Percentiles rank a stretch among this genome's conserved stretches.
phyloP scores from a whole-genome alignment of 1,284 basidiomycete species.

The Rhodotorula sp. region DNA sequence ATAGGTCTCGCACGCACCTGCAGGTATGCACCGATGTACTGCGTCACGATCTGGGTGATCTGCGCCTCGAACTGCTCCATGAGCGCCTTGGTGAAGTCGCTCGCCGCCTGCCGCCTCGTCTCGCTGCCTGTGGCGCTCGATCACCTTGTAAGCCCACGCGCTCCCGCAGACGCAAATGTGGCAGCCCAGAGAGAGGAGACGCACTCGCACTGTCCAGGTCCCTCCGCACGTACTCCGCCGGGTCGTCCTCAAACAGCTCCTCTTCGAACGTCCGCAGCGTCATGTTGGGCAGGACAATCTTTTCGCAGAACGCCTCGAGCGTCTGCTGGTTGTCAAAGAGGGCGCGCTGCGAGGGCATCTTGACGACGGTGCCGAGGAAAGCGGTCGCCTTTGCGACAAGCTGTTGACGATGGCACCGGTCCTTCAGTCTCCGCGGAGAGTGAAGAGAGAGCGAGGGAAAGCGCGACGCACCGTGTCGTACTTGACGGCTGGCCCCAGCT shows the following conservation, averaged over 20 bases:
- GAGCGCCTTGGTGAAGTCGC: constrained; percentile 87
- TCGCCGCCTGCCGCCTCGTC: constrained; percentile 87
- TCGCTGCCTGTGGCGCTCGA: constrained; percentile 54
- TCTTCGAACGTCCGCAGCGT: constrained; percentile 81
- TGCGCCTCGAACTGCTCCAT: constrained; percentile 75
- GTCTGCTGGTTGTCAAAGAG: constrained; percentile 67
- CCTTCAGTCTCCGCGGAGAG: neutral
- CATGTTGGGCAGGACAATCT: constrained; percentile 93
- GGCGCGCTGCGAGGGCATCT: constrained; percentile 59
- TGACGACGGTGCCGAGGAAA: constrained; percentile 88
- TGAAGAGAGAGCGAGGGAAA: too few species aligned
- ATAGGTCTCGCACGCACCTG: constrained; percentile 55
- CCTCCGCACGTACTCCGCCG: constrained; percentile 88
- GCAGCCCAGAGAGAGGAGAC: neutral
- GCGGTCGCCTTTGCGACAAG: constrained; percentile 89
- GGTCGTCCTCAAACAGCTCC: constrained; percentile 97
- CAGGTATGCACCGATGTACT: constrained; percentile 77
- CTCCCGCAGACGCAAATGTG: neutral
- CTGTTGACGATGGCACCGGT: constrained; percentile 48
- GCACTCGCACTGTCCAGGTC: constrained; percentile 71
- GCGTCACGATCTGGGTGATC: constrained; percentile 79
- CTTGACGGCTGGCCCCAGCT: constrained; percentile 67
- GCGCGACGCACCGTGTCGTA: constrained; percentile 70
- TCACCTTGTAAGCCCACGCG: neutral
- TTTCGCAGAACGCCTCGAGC: constrained; percentile 78